Evolutionary conservation across 2,329 filamentous ascomycete species (phyloP).

Genomic region (Cryphonectria naterciae): DNA sequence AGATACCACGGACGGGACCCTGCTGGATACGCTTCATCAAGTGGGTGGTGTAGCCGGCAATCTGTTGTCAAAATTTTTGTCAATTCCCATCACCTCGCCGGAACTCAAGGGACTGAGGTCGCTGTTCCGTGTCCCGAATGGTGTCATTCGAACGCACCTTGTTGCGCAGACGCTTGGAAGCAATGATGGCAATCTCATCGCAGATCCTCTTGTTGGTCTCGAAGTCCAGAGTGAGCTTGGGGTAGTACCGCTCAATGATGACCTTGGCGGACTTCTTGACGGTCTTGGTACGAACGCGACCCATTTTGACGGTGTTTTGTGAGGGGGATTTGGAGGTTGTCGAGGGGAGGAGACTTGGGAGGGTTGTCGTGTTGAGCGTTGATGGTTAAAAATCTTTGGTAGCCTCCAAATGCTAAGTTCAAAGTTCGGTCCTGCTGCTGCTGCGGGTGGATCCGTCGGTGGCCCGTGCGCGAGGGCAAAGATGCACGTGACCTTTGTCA

Average conservation of each 20-base stretch:
- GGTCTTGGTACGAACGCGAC: slow-evolving; percentile 72
- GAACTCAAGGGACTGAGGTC: not conserved
- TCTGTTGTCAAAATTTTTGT: slow-evolving; percentile 53
- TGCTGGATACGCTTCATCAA: slow-evolving; percentile 99
- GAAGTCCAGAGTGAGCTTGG: slow-evolving; percentile 98
- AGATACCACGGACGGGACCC: slow-evolving; percentile 98
- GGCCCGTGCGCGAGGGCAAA: slow-evolving; percentile 17
- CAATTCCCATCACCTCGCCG: slow-evolving; percentile 12
- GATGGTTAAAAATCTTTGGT: not conserved
- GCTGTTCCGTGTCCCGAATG: not conserved
- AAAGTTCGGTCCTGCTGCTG: slow-evolving; percentile 3
- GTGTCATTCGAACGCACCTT: slow-evolving; percentile 65
- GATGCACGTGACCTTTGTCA: not conserved
- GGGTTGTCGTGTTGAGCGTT: slow-evolving; percentile 8
- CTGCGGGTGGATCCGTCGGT: not conserved
- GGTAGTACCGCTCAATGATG: slow-evolving; percentile 99
- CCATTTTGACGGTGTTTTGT: slow-evolving; percentile 63
- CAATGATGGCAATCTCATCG: slow-evolving; percentile 99
- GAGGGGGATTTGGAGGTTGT: slow-evolving; percentile 36
- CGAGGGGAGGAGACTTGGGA: slow-evolving; percentile 25
- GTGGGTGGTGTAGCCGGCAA: slow-evolving; percentile 98
- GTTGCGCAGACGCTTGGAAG: slow-evolving; percentile 98
- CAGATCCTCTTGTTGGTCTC: slow-evolving; percentile 99
- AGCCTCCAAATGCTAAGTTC: not conserved
- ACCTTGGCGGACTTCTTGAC: slow-evolving; percentile 90